Evolutionary conservation across 1,139 yeast species (phyloP), one percentile per base, ranked within the genome.

Genomic region (Saccharomyces hybrid): DNA sequence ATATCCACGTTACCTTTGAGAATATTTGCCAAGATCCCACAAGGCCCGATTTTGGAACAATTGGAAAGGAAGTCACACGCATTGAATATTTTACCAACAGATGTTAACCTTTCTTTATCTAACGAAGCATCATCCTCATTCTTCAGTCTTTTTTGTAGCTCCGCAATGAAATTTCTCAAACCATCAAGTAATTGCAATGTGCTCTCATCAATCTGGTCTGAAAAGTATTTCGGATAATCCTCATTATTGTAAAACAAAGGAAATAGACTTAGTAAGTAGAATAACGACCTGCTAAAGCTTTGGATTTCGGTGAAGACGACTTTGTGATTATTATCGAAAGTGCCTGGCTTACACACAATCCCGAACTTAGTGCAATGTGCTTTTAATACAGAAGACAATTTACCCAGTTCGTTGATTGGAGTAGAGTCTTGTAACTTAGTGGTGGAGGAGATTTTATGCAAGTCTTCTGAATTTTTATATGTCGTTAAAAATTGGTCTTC

Each of bases 321-420:
- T 14, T 71, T 74, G 49, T 71, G 63, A 59, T 65, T 65, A 14
- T 55, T 56, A 13, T 54, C 53, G 25, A 65, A 58, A 41, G 62
- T 66, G 8, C 59, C 63, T 1, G 90, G 87, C 61, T 83, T 81
- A 69, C 83, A 85, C 1, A 88, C 79, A 46, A 88, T 81, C 4
- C 95, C 96, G 3, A 86, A 75, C 67, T 87, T 88, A 2, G 96
- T 88, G 1, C 85, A 76, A 66, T 87, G 91, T 1, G 96, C 93
- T 67, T 78, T 82, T 13, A 85, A 74, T 48, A 88, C 72, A 55
- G 78, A 75, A 34, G 81, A 69, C 13, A 85, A 68, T 64, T 88
- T 88, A 9, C 66, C 68, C 27, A 87, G 65, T 61, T 88, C 95
- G n/a, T 71, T 73, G 25, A 80, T 64, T 11, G 89, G 85, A 13